Base-by-base conservation (phyloP, 805 yeast species). In the Yarrowia divulgata region DNA sequence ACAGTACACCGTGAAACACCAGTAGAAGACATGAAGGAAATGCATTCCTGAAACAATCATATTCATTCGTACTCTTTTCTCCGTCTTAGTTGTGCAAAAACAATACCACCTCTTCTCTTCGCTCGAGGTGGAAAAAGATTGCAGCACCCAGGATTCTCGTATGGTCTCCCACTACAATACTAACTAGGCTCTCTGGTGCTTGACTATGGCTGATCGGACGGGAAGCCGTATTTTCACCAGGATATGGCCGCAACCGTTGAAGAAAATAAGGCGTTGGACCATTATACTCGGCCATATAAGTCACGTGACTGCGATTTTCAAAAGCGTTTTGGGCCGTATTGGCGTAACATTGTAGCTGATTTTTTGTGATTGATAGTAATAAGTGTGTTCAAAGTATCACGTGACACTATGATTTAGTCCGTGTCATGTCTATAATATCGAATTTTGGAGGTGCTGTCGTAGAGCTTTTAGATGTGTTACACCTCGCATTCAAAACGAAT, bases 171-270 rank as follows among this genome's bases (percentile, higher is more conserved):
- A 50, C 57, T 50, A 50, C 57, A 50, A 50, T 50, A 50, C 57
- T 50, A 50, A 50, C 57, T 50, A 34, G 40, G 57, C 57, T 50
- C 57, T 50, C 57, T 50, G 42, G 40, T 50, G 57, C 42, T 50
- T 50, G 57, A 50, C 57, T 50, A 50, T 50, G 57, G 57, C 57
- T 50, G 57, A 50, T 50, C 57, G 57, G 57, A 50, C 57, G 57
- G 57, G 57, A 50, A 50, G 40, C 42, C 40, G 42, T 50, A 50
- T 35, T 50, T 50, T 49, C 54, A 49, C 37, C 54, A 49, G 54
- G 54, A 49, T 49, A 49, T 49, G 54, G 54, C 54, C 54, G 54
- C 54, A 49, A 49, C 54, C 54, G 37, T 29, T 16, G 8, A 7
- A 16, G 29, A 45, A 23, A n/a, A 16, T 14, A 8, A 8, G n/a